Evolutionary conservation across 2,329 filamentous ascomycete genomes (phyloP).

Genomic region (Aspergillus intermedius): DNA sequence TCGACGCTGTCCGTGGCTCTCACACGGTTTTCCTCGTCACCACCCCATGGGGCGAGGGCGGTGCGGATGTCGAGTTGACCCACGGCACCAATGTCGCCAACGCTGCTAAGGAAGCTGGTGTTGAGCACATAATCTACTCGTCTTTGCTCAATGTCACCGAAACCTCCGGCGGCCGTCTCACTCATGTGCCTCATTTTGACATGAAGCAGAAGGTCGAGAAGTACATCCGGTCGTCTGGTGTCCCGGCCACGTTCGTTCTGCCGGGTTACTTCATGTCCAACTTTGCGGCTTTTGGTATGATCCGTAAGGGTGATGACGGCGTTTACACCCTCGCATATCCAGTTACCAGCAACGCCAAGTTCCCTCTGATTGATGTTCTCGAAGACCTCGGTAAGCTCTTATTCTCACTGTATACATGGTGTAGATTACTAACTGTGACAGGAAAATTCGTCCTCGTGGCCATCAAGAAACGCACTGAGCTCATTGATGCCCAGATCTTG

Average conservation of each 20-base stretch:
- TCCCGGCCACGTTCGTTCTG: slow-evolving; percentile 37
- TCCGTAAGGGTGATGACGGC: slow-evolving; percentile 23
- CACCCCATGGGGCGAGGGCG: slow-evolving; percentile 30
- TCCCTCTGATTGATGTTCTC: slow-evolving; percentile 43
- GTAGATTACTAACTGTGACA: background rate
- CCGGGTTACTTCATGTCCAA: slow-evolving; percentile 43
- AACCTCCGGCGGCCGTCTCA: slow-evolving; percentile 29
- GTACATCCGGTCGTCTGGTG: slow-evolving; percentile 29
- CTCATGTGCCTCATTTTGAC: slow-evolving; percentile 35
- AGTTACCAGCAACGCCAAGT: slow-evolving; percentile 20
- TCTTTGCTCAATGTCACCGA: slow-evolving; percentile 28
- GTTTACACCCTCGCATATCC: slow-evolving; percentile 20
- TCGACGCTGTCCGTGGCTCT: slow-evolving; percentile 36
- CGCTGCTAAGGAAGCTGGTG: slow-evolving; percentile 29
- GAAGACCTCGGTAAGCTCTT: slow-evolving; percentile 11
- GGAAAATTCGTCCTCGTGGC: slow-evolving; percentile 24
- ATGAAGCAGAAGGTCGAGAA: slow-evolving; percentile 34
- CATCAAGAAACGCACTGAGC: slow-evolving; percentile 36
- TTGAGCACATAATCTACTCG: slow-evolving; percentile 37
- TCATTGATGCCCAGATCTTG: slow-evolving; percentile 40
- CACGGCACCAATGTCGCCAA: slow-evolving; percentile 36
- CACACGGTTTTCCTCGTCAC: slow-evolving; percentile 48
- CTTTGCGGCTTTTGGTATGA: slow-evolving; percentile 21
- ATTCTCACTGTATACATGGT: background rate
- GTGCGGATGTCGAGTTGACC: slow-evolving; percentile 17